A percentile compares a stretch with the other conserved stretches of the same genome.
phyloP scores from a whole-genome alignment of 106 monocot genomes.

The Amphibolis antarctica region DNA sequence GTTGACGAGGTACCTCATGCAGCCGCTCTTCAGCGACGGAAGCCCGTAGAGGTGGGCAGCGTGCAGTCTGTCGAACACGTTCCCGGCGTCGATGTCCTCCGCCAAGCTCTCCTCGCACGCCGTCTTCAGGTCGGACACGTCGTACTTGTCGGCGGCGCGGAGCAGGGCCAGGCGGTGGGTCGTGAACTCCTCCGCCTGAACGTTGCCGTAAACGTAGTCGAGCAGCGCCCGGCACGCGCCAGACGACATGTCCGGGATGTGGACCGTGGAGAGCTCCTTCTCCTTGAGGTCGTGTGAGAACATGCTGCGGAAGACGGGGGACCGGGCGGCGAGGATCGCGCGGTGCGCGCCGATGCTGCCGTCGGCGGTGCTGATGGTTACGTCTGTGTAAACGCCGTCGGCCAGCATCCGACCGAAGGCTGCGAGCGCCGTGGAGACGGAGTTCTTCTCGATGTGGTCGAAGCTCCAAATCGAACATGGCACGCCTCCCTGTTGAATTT shows the following conservation, averaged over 20 bases:
- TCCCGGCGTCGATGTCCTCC: conserved; percentile 63
- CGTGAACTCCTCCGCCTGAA: conserved; percentile 47
- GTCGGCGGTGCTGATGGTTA: conserved; percentile 52
- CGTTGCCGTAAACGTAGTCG: conserved; percentile 67
- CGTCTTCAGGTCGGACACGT: conserved; percentile 58
- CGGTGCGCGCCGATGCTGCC: conserved; percentile 70
- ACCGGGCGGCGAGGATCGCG: conserved; percentile 58
- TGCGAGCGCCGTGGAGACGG: conserved; percentile 31
- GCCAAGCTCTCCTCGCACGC: conserved; percentile 79
- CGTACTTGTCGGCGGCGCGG: conserved; percentile 77
- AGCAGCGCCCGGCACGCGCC: conserved; percentile 63
- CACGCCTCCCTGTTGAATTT: conserved; percentile 45
- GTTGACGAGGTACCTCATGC: conserved; percentile 73
- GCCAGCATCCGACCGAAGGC: conserved; percentile 58
- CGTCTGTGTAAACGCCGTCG: conserved; percentile 65
- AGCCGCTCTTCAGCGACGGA: conserved; percentile 45
- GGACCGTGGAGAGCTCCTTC: conserved; percentile 57
- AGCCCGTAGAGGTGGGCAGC: conserved; percentile 46
- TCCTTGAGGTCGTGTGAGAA: conserved; percentile 87
- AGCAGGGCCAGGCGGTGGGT: conserved; percentile 60
- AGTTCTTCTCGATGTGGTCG: conserved; percentile 23
- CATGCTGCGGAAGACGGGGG: conserved; percentile 81
- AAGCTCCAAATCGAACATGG: conserved; percentile 71
- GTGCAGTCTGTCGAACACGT: conserved; percentile 85
- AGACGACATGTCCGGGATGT: conserved; percentile 82